Conservation (phyloP, 2,329 filamentous ascomycete species). For the Orbilia oligospora region DNA sequence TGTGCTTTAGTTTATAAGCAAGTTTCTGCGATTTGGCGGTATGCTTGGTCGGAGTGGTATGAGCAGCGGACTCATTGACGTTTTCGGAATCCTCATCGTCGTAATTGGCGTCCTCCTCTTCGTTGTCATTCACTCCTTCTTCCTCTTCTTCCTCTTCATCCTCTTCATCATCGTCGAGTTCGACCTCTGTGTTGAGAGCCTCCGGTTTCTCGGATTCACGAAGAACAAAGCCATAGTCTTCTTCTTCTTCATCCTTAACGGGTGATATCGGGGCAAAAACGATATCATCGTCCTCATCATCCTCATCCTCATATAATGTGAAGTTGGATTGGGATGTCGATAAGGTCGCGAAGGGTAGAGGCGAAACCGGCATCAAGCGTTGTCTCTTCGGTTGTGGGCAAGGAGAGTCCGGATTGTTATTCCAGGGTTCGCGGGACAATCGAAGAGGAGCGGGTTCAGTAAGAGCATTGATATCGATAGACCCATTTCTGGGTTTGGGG, state of each 20-base stretch:
- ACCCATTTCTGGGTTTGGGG: constrained; percentile 35
- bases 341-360: constrained; percentile 45
- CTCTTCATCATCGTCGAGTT: constrained; percentile 82
- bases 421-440: constrained; percentile 43
- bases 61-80: constrained; percentile 12
- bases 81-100: constrained; percentile 46
- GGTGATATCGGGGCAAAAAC: constrained; percentile 7
- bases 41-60: constrained; percentile 6
- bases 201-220: constrained; percentile 58
- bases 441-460: constrained; percentile 42
- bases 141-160: constrained; percentile 89
- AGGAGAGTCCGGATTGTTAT: constrained; percentile 44
- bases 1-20: constrained; percentile 46
- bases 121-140: constrained; percentile 69
- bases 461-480: constrained; percentile 18
- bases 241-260: constrained; percentile 38
- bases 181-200: constrained; percentile 66
- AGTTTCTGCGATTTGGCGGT: constrained; percentile 19
- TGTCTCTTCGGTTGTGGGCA: constrained; percentile 26
- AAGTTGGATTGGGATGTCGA: constrained; percentile 63
- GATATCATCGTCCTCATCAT: constrained; percentile 57
- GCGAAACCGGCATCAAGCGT: constrained; percentile 10
- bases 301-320: constrained; percentile 64
- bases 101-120: constrained; percentile 13
- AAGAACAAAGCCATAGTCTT: constrained; percentile 35